Percentiles rank a stretch among this genome's conserved stretches.
Conservation (phyloP, 257 asterid species). For the Primulina huaijiensis region DNA sequence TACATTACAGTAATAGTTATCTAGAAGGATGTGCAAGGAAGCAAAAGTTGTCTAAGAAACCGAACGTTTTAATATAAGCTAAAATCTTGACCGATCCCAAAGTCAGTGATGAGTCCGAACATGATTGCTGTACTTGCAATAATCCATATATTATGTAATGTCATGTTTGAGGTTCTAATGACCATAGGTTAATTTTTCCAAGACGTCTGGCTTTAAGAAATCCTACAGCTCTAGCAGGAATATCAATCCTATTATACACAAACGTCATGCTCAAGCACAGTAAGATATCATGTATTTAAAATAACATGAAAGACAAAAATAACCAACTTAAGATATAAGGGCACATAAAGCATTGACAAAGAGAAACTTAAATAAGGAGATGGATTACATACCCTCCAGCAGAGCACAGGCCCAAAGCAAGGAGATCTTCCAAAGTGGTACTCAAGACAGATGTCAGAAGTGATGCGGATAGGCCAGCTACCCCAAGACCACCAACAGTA, state of each 20-base stretch:
- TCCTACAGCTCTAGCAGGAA: neutral
- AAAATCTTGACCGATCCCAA: neutral
- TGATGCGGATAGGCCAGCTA: slow-evolving; percentile 93
- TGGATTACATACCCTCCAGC: slow-evolving; percentile 76
- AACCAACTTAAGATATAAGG: neutral
- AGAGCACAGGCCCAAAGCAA: slow-evolving; percentile 93
- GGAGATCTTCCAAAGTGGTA: slow-evolving; percentile 84
- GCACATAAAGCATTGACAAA: neutral
- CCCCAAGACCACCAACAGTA: slow-evolving; percentile 87
- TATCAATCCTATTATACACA: neutral
- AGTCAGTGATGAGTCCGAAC: neutral
- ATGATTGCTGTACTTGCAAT: neutral
- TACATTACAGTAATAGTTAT: neutral
- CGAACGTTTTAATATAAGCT: neutral
- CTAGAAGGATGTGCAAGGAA: neutral
- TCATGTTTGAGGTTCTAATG: neutral
- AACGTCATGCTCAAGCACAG: neutral
- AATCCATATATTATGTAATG: neutral
- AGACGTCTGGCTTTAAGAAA: neutral
- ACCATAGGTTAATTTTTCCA: neutral
- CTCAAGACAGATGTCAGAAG: slow-evolving; percentile 88
- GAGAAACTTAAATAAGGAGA: slow-evolving; percentile 16
- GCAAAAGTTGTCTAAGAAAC: neutral
- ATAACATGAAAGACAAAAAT: neutral
- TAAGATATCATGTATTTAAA: neutral